A percentile compares a stretch with the other conserved stretches of the same genome.
phyloP scores from a whole-genome alignment of 306 rosid genomes.

The Lotus japonicus region DNA sequence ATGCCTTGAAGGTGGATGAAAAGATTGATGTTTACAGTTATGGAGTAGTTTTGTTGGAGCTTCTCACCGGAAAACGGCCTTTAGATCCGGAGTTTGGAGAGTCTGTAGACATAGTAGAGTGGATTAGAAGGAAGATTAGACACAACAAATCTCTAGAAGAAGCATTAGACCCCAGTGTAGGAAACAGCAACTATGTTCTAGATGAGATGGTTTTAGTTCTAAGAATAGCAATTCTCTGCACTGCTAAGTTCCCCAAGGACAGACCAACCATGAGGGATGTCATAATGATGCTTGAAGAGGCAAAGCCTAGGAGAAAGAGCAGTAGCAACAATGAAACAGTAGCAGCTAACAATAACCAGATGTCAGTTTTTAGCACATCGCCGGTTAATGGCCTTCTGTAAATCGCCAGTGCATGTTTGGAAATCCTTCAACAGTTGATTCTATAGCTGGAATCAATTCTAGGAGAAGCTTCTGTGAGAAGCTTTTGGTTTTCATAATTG shows the following conservation, averaged over 20 bases:
- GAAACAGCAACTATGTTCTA: conserved; percentile 70
- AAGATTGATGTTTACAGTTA: conserved; percentile 89
- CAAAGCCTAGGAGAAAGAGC: conserved; percentile 88
- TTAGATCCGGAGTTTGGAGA: conserved; percentile 77
- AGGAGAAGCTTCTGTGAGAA: no score
- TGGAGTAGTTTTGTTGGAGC: conserved; percentile 91
- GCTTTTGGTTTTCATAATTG: no score
- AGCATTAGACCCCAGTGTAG: conserved; percentile 70
- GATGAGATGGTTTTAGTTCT: conserved; percentile 94
- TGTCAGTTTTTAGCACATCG: conserved; percentile 62
- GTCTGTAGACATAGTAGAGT: conserved; percentile 71
- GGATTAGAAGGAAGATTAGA: conserved; percentile 68
- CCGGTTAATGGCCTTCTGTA: conserved; percentile 74
- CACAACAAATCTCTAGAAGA: conserved; percentile 61
- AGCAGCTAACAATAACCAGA: conserved; percentile 48
- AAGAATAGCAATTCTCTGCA: conserved; percentile 82
- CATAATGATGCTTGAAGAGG: conserved; percentile 90
- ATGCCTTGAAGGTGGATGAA: conserved; percentile 87
- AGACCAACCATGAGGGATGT: conserved; percentile 97
- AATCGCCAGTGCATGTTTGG: not conserved
- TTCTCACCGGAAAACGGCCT: conserved; percentile 74
- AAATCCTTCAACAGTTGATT: no score
- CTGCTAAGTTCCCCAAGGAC: conserved; percentile 81
- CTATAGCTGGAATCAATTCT: no score
- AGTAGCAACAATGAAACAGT: conserved; percentile 41